Evolutionary conservation across 169 alveolate genomes (phyloP).

Genomic region (Plasmodium yoelii): DNA sequence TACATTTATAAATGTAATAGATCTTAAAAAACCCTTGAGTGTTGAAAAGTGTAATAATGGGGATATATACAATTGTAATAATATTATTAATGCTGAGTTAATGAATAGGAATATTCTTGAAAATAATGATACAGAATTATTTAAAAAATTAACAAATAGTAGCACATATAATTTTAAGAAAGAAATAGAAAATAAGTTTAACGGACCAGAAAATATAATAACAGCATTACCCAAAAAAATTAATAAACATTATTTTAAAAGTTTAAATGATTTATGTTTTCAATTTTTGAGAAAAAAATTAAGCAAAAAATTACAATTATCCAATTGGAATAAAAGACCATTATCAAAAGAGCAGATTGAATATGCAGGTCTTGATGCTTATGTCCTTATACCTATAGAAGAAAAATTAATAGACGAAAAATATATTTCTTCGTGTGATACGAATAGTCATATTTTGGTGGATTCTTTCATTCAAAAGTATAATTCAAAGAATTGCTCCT

Average conservation of each 20-base stretch:
- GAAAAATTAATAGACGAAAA: slow-evolving; percentile 22
- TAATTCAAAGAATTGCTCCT: slow-evolving; percentile 24
- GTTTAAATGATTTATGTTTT: slow-evolving; percentile 83
- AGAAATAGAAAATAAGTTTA: slow-evolving; percentile 17
- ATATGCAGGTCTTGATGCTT: slow-evolving; percentile 92
- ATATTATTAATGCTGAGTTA: slow-evolving; percentile 13
- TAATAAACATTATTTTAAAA: slow-evolving; percentile 56
- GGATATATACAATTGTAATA: not conserved
- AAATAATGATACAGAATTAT: slow-evolving; percentile 30
- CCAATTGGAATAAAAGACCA: slow-evolving; percentile 93
- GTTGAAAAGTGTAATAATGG: not conserved
- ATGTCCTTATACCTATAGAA: slow-evolving; percentile 78
- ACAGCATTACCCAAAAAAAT: not conserved
- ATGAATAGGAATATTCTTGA: slow-evolving; percentile 50
- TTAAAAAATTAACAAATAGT: slow-evolving; percentile 37
- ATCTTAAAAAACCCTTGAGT: slow-evolving; percentile 30
- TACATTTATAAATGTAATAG: slow-evolving; percentile 38
- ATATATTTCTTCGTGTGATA: slow-evolving; percentile 31
- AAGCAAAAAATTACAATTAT: slow-evolving; percentile 87
- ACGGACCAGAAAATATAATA: not conserved
- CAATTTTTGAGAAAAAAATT: slow-evolving; percentile 80
- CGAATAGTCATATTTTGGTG: slow-evolving; percentile 37
- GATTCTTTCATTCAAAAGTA: slow-evolving; percentile 40
- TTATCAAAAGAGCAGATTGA: slow-evolving; percentile 85
- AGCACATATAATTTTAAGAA: slow-evolving; percentile 16